A percentile compares a stretch with the other conserved stretches of the same genome.
These are phyloP conservation scores for Lentinula sp. DNA, from an alignment of 768 basidiomycete genomes.

Conservation along the genomic window DNA sequence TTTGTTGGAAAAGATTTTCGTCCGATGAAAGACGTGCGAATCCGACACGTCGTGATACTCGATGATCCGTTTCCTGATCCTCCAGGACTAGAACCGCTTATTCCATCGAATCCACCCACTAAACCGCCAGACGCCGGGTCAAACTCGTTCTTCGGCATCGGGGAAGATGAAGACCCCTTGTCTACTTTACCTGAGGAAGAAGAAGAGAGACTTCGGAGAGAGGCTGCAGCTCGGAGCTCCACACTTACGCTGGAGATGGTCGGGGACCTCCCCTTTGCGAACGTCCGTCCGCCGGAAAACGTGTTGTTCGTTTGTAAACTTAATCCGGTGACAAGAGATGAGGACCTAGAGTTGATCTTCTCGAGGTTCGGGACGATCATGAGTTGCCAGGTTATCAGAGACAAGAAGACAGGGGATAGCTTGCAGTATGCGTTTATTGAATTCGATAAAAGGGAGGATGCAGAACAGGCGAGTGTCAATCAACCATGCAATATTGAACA, in stretches of 20 bases:
- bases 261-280: constrained; percentile 96
- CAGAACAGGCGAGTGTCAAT: constrained; percentile 69
- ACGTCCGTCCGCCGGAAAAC: constrained; percentile 96
- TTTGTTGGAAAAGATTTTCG: constrained; percentile 84
- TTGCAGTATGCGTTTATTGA: constrained; percentile 99
- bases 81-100: constrained; percentile 43
- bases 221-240: constrained; percentile 85
- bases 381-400: constrained; percentile 96
- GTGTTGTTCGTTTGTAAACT: constrained; percentile 98
- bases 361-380: constrained; percentile 92
- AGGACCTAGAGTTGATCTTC: constrained; percentile 96
- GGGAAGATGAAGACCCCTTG: constrained; percentile 90
- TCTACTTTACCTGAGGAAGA: constrained; percentile 77
- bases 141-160: constrained; percentile 50
- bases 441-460: constrained; percentile 89
- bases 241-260: constrained; percentile 99
- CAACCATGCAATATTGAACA: neutral
- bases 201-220: constrained; percentile 72
- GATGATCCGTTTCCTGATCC: constrained; percentile 97
- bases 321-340: constrained; percentile 91
- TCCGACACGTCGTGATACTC: constrained; percentile 92
- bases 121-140: constrained; percentile 76
- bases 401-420: constrained; percentile 93
- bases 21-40: constrained; percentile 90
- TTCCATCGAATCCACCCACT: constrained; percentile 72